Percentiles rank a stretch among this genome's conserved stretches.
These are phyloP conservation scores for Prunus yedoensis DNA, from an alignment of 331 rosid species.

Conservation along the genomic window DNA sequence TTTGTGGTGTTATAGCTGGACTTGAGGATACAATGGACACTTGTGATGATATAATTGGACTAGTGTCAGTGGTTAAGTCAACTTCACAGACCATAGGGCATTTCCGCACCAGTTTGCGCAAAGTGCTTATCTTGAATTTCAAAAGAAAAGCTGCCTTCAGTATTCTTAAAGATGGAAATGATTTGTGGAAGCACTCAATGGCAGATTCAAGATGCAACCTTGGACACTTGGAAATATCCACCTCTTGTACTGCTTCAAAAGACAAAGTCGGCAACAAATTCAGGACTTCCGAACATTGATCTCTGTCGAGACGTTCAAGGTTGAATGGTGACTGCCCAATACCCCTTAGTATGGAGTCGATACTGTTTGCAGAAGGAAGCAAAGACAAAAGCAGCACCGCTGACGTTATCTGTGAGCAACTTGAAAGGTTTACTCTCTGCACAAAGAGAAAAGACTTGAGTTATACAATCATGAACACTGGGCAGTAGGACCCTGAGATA, in stretches of 20 bases:
- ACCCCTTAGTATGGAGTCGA: conserved; percentile 35
- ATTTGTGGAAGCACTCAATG: conserved; percentile 56
- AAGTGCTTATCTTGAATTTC: conserved; percentile 38
- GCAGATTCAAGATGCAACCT: conserved; percentile 54
- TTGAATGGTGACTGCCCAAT: conserved; percentile 28
- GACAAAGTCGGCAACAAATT: conserved; percentile 34
- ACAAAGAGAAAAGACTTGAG: conserved; percentile 28
- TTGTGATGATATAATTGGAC: conserved; percentile 55
- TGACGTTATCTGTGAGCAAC: conserved; percentile 74
- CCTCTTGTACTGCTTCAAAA: conserved; percentile 65
- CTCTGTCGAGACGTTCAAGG: conserved; percentile 38
- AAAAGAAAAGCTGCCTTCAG: conserved; percentile 66
- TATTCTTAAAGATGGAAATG: conserved; percentile 63
- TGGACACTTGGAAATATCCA: conserved; percentile 74
- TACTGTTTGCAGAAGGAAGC: conserved; percentile 49
- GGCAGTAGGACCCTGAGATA: neutral
- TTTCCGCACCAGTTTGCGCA: conserved; percentile 49
- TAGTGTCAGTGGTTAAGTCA: conserved; percentile 66
- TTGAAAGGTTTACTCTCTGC: conserved; percentile 76
- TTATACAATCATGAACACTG: conserved; percentile 23
- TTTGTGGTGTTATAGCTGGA: conserved; percentile 24
- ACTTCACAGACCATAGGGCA: conserved; percentile 56
- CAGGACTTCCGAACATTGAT: conserved; percentile 25
- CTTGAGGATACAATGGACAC: conserved; percentile 47
- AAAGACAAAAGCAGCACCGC: conserved; percentile 54